phyloP scores from a whole-genome alignment of 768 basidiomycete species.

The Phylloporus arenicola region DNA sequence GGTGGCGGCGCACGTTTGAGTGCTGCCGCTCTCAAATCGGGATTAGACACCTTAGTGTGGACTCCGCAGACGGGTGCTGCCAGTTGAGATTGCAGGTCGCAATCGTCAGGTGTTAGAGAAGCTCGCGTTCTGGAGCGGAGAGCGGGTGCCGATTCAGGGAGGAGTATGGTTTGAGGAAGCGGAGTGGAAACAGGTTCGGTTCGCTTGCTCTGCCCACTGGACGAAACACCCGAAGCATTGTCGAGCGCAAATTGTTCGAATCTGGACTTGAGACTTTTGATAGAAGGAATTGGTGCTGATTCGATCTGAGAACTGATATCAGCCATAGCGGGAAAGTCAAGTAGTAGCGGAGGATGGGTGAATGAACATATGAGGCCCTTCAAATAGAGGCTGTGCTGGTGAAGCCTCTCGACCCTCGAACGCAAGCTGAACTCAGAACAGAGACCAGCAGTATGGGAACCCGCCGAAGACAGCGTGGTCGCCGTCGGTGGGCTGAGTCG shows the following conservation, averaged over 20 bases:
- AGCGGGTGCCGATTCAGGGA: slow-evolving; percentile 28
- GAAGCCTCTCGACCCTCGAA: not conserved
- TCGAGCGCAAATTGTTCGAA: slow-evolving; percentile 64
- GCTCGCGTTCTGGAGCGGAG: slow-evolving; percentile 42
- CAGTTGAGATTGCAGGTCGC: slow-evolving; percentile 14
- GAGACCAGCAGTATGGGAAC: not conserved
- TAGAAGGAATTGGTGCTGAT: slow-evolving; percentile 52
- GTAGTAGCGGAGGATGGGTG: not conserved
- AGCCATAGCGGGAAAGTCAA: slow-evolving; percentile 10
- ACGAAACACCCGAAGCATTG: slow-evolving; percentile 14
- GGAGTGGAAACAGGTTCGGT: not conserved
- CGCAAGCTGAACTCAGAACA: not conserved
- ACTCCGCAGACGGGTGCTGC: slow-evolving; percentile 30
- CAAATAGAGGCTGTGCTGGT: slow-evolving; percentile 3
- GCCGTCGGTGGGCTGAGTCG: slow-evolving; percentile 2
- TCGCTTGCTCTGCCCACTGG: slow-evolving; percentile 1
- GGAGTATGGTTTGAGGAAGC: slow-evolving; percentile 12
- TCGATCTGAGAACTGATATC: slow-evolving; percentile 37
- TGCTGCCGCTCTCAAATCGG: slow-evolving; percentile 42
- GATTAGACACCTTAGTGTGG: slow-evolving; percentile 47
- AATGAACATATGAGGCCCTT: slow-evolving; percentile 3
- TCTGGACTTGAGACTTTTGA: slow-evolving; percentile 62
- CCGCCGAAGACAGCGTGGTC: slow-evolving; percentile 2
- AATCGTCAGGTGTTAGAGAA: slow-evolving; percentile 18
- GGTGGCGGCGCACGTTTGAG: slow-evolving; percentile 56